Conservation (phyloP, 225 moss, liverwort and hornwort species). For the Lunularia cruciata region DNA sequence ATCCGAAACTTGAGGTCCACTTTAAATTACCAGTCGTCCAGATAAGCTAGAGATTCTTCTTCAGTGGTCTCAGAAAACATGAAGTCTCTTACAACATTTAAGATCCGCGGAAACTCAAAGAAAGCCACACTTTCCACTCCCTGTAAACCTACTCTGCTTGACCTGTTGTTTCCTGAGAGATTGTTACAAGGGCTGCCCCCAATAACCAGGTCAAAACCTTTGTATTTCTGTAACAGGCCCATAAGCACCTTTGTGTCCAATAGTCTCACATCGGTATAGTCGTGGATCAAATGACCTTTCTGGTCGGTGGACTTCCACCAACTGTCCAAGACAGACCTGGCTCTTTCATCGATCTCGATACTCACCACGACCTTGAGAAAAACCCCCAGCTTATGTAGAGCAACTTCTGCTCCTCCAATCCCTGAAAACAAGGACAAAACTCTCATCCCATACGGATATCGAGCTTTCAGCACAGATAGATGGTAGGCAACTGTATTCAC, state of each 20-base stretch:
- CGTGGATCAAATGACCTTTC: slow-evolving; percentile 50
- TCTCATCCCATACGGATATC: slow-evolving; percentile 65
- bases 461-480: slow-evolving; percentile 66
- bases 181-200: slow-evolving; percentile 78
- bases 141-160: slow-evolving; percentile 52
- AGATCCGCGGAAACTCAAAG: slow-evolving; percentile 70
- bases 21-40: too few species aligned
- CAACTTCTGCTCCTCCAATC: slow-evolving; percentile 84
- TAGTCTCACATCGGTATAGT: slow-evolving; percentile 46
- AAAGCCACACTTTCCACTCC: slow-evolving; percentile 60
- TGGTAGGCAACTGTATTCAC: slow-evolving; percentile 73
- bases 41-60: too few species aligned
- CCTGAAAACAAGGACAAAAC: slow-evolving; percentile 72
- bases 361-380: slow-evolving; percentile 63
- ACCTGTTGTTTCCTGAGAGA: slow-evolving; percentile 57
- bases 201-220: slow-evolving; percentile 73
- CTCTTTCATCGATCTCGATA: slow-evolving; percentile 61
- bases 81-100: slow-evolving; percentile 57
- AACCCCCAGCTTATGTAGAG: slow-evolving; percentile 65
- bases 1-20: too few species aligned
- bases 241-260: slow-evolving; percentile 39
- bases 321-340: slow-evolving; percentile 53
- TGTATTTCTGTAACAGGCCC: slow-evolving; percentile 42
- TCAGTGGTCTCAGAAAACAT: too few species aligned
- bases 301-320: slow-evolving; percentile 72